Conservation (phyloP, 495 filamentous ascomycete species). For the Usnea hakonensis region DNA sequence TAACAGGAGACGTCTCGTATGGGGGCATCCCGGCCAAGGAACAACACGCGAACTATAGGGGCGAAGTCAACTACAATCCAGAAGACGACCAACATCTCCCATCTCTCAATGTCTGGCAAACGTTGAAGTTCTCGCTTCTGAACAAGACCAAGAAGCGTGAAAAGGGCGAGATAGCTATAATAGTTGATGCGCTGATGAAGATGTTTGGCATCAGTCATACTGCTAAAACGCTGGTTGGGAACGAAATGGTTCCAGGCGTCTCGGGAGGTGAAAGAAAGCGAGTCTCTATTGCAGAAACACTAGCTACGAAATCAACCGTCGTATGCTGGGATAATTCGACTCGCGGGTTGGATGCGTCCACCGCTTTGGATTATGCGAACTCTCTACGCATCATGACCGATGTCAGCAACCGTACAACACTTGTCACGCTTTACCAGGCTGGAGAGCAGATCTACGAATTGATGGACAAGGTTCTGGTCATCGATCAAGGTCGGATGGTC, state of each 20-base stretch:
- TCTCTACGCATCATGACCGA: constrained; percentile 77
- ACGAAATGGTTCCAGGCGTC: constrained; percentile 71
- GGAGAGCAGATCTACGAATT: constrained; percentile 76
- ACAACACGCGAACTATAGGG: constrained; percentile 60
- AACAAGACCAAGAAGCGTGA: constrained; percentile 75
- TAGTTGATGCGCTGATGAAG: constrained; percentile 54
- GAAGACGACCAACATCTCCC: constrained; percentile 81
- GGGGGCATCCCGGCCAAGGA: constrained; percentile 66
- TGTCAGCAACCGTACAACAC: constrained; percentile 68
- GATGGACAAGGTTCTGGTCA: constrained; percentile 69
- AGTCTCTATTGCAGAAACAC: constrained; percentile 61
- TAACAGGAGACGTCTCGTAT: constrained; percentile 67
- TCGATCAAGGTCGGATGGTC: constrained; percentile 58
- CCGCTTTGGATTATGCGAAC: constrained; percentile 72
- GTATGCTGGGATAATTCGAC: constrained; percentile 71
- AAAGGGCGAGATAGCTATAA: constrained; percentile 57
- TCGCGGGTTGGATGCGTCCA: constrained; percentile 70
- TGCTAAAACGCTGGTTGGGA: constrained; percentile 73
- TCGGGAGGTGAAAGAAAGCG: constrained; percentile 67
- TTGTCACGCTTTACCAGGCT: constrained; percentile 80
- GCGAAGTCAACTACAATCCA: constrained; percentile 75
- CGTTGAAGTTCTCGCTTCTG: constrained; percentile 71
- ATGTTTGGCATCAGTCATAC: constrained; percentile 80
- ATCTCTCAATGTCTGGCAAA: constrained; percentile 70
- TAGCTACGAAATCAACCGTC: constrained; percentile 58